Percentiles rank a stretch among this genome's conserved stretches.
Evolutionary conservation across 306 rosid genomes (phyloP).

Genomic region (Oemleria cerasiformis): DNA sequence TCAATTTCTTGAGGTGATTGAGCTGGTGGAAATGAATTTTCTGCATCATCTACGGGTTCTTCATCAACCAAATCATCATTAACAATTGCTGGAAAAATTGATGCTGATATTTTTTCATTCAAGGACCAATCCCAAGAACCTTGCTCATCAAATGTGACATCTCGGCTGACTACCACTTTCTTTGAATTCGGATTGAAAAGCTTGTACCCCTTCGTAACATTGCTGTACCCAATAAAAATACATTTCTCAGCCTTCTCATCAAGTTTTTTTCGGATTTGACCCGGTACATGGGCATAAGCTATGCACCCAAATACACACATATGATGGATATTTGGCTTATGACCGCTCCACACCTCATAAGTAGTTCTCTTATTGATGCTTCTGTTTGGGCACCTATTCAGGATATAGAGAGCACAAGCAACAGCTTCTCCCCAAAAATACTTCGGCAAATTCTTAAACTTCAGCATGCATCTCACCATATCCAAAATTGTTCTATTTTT

Average conservation of each 20-base stretch:
- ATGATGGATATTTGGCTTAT: not conserved
- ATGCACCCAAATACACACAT: not conserved
- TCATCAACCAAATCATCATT: not conserved
- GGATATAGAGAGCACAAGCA: not conserved
- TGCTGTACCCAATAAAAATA: not conserved
- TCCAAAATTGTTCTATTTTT: not conserved
- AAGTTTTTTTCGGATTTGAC: not conserved
- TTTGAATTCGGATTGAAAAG: not conserved
- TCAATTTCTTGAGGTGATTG: not conserved
- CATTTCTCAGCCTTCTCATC: not conserved
- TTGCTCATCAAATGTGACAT: constrained; percentile 4
- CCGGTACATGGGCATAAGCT: not conserved
- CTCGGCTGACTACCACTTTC: not conserved
- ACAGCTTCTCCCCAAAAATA: not conserved
- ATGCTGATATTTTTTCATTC: not conserved
- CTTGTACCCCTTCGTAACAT: not conserved
- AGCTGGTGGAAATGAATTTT: too few species aligned
- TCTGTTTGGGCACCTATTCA: not conserved
- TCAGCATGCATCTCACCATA: not conserved
- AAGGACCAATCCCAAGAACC: not conserved
- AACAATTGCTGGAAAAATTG: too few species aligned
- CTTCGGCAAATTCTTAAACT: not conserved
- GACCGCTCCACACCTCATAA: not conserved
- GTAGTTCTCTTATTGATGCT: not conserved
- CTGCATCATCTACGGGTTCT: rapidly evolving